Evolutionary conservation across 208 protist species (phyloP).

Genomic region (Naegleria lovaniensis): DNA sequence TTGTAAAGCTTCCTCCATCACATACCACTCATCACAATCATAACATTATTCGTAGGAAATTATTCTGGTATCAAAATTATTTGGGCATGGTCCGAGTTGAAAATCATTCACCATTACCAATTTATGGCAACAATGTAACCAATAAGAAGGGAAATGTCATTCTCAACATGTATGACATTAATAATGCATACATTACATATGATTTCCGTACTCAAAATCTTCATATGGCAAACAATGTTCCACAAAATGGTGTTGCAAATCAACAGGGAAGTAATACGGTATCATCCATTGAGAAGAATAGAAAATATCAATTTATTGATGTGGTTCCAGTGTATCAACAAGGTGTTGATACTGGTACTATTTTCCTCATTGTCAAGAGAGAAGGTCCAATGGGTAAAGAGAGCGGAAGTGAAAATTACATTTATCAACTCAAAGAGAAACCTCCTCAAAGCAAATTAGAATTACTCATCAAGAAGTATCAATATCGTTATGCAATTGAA

Average conservation of each 20-base stretch:
- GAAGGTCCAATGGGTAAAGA: conserved; percentile 8
- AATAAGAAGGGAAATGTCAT: conserved; percentile 3
- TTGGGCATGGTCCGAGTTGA: not conserved
- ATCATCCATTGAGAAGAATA: not conserved
- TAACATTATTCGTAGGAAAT: not conserved
- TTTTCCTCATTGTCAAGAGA: not conserved
- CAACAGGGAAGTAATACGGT: not conserved
- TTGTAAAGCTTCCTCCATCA: not conserved
- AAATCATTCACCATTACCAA: not conserved
- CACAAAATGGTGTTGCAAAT: not conserved
- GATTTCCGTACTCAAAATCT: conserved; percentile 5
- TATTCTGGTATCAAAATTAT: conserved; percentile 19
- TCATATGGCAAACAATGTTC: not conserved
- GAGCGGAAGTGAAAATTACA: conserved; percentile 15
- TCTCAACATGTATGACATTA: not conserved
- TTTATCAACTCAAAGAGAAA: conserved; percentile 70
- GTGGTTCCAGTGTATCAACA: not conserved
- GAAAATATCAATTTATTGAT: not conserved
- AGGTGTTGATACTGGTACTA: not conserved
- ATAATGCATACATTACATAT: not conserved
- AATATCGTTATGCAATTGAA: conserved; percentile 80
- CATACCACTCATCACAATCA: not conserved
- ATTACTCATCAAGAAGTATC: conserved; percentile 85
- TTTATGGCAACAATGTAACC: not conserved
- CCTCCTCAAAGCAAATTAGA: conserved; percentile 85